Evolutionary conservation across 164 flowering plant genomes (phyloP).

Genomic region (grape (Vitis vinifera)): DNA sequence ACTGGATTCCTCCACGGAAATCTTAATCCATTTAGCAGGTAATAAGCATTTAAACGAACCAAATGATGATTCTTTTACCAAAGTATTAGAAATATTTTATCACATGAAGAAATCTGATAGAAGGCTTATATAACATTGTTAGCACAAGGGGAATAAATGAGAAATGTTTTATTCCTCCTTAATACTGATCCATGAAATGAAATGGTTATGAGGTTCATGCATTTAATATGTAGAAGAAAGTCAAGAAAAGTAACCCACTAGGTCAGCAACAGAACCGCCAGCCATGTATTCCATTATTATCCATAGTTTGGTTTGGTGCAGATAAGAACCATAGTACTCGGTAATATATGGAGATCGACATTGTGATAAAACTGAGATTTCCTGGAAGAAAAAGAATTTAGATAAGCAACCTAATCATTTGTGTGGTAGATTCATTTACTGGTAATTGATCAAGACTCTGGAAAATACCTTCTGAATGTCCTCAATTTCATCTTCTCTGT

Average conservation of each 20-base stretch:
- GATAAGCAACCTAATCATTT: conserved; percentile 17
- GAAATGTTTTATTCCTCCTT: not conserved
- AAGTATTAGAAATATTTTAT: not conserved
- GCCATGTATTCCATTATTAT: conserved; percentile 99
- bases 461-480: conserved; percentile 90
- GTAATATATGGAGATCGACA: conserved; percentile 95
- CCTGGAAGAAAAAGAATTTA: conserved; percentile 49
- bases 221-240: conserved; percentile 7
- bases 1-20: not conserved
- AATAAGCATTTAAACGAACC: not conserved
- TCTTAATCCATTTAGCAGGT: not conserved
- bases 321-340: conserved; percentile 91
- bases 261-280: conserved; percentile 99
- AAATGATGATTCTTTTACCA: not conserved
- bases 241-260: conserved; percentile 55
- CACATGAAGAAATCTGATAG: not conserved
- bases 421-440: not conserved
- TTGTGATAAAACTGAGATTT: conserved; percentile 91
- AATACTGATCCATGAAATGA: not conserved
- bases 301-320: conserved; percentile 92
- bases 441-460: conserved; percentile 1
- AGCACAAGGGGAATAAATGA: not conserved
- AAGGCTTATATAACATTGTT: not conserved
- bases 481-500: conserved; percentile 98
- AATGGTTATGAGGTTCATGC: not conserved